Percentiles rank a stretch among this genome's conserved stretches.
These are phyloP conservation scores for Pseudodiploospora longispora DNA, from an alignment of 2,329 filamentous ascomycete genomes.

Conservation along the genomic window DNA sequence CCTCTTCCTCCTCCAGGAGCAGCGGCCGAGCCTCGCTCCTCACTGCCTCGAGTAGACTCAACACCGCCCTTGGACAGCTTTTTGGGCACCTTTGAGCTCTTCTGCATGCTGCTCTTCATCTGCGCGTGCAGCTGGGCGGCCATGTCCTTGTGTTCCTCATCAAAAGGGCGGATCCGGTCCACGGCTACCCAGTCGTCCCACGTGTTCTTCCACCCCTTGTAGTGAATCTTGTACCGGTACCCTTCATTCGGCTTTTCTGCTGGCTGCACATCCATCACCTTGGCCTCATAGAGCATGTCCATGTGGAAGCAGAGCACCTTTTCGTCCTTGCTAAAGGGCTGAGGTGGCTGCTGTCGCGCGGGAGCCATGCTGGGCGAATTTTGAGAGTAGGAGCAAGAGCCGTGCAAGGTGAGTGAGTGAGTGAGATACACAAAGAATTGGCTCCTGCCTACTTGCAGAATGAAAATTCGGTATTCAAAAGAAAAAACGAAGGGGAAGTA, in stretches of 20 bases:
- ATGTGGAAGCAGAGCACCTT: conserved; percentile 95
- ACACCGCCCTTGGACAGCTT: conserved; percentile 32
- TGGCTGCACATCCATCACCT: conserved; percentile 71
- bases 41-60: conserved; percentile 59
- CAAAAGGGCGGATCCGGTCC: conserved; percentile 89
- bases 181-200: conserved; percentile 99
- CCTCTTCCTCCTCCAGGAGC: conserved; percentile 56
- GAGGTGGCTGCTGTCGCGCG: conserved; percentile 33
- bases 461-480: no score
- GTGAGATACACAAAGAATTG: no score
- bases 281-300: conserved; percentile 95
- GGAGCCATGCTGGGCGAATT: conserved; percentile 29
- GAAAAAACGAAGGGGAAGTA: no score
- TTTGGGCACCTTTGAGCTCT: conserved; percentile 46
- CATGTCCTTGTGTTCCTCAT: conserved; percentile 88
- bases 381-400: no score
- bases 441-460: no score
- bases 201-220: conserved; percentile 99
- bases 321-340: conserved; percentile 68
- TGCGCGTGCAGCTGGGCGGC: conserved; percentile 66
- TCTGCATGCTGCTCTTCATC: conserved; percentile 51
- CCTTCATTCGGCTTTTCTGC: conserved; percentile 62
- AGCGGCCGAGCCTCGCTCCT: conserved; percentile 60
- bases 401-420: no score
- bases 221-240: conserved; percentile 88